phyloP scores from a whole-genome alignment of 495 filamentous ascomycete genomes.

The Podospora pseudopauciseta region DNA sequence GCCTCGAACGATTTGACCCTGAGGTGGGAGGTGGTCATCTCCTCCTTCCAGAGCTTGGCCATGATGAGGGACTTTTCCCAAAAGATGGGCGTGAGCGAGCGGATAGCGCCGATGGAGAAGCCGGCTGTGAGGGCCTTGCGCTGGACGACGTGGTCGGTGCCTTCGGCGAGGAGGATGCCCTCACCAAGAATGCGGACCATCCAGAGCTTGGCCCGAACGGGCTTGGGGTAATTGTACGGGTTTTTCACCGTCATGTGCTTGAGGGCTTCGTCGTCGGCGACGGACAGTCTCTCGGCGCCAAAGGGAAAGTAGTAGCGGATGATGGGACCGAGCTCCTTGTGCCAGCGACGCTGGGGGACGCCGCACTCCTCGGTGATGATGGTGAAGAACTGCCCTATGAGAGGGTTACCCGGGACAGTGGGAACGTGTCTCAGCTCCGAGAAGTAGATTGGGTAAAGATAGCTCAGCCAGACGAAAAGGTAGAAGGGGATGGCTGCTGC shows the following conservation, averaged over 20 bases:
- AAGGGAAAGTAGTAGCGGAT: slow-evolving; percentile 32
- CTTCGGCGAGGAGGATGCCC: slow-evolving; percentile 48
- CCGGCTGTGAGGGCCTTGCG: slow-evolving; percentile 46
- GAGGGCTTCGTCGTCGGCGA: slow-evolving; percentile 32
- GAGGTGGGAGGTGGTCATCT: slow-evolving; percentile 33
- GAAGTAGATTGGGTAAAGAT: slow-evolving; percentile 21
- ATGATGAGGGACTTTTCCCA: slow-evolving; percentile 49
- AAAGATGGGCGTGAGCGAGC: slow-evolving; percentile 46
- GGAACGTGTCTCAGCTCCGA: slow-evolving; percentile 25
- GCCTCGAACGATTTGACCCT: slow-evolving; percentile 37
- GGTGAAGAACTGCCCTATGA: slow-evolving; percentile 28
- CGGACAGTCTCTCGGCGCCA: slow-evolving; percentile 26
- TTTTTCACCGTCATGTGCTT: slow-evolving; percentile 51
- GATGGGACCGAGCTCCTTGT: slow-evolving; percentile 24
- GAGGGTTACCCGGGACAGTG: slow-evolving; percentile 23
- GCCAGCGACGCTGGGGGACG: slow-evolving; percentile 29
- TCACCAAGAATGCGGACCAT: slow-evolving; percentile 49
- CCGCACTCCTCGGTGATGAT: slow-evolving; percentile 30
- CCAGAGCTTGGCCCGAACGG: slow-evolving; percentile 47
- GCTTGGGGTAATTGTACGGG: slow-evolving; percentile 53
- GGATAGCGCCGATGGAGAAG: slow-evolving; percentile 46
- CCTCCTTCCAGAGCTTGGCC: slow-evolving; percentile 38
- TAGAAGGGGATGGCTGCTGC: slow-evolving; percentile 8
- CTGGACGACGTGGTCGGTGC: slow-evolving; percentile 42
- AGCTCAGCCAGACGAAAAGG: slow-evolving; percentile 17